Evolutionary conservation across 2,329 filamentous ascomycete genomes (phyloP).

Genomic region (Bisporella sp.): DNA sequence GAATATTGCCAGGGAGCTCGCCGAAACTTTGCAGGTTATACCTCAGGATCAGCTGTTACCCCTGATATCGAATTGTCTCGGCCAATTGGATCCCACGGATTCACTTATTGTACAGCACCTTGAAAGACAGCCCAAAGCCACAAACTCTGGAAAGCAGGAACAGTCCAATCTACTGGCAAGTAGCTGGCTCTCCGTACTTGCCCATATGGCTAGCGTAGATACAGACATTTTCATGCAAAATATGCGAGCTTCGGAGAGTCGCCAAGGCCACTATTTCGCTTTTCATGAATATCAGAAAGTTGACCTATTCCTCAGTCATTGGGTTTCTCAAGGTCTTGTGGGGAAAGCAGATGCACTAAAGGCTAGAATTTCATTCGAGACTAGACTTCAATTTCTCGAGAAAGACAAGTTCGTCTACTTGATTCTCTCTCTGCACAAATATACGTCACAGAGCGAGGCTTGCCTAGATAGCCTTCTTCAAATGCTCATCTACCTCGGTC

Average conservation of each 20-base stretch:
- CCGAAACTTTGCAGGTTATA: conserved; percentile 7
- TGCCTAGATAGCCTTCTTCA: conserved; percentile 5
- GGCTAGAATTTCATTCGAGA: conserved; percentile 10
- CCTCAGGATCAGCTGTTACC: conserved; percentile 1
- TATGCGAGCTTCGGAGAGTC: conserved; percentile 3
- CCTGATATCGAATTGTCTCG: too few species aligned
- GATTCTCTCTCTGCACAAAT: conserved; percentile 8
- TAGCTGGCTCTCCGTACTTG: conserved; percentile 15
- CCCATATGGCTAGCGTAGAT: conserved; percentile 8
- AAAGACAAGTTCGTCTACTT: conserved; percentile 5
- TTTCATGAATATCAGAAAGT: conserved; percentile 1
- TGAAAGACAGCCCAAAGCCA: neutral
- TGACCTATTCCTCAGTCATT: conserved; percentile 13
- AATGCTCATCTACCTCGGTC: neutral
- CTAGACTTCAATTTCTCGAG: neutral
- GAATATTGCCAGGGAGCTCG: conserved; percentile 10
- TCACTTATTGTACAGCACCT: conserved; percentile 2
- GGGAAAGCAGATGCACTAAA: neutral
- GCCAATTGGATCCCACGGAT: too few species aligned
- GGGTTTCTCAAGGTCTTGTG: conserved; percentile 13
- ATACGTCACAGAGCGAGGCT: neutral
- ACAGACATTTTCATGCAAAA: conserved; percentile 5
- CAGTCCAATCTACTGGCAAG: conserved; percentile 1
- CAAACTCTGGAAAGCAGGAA: neutral
- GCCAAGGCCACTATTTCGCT: neutral